Percentiles rank a stretch among this genome's conserved stretches.
Conservation (phyloP, 306 rosid genomes). For the Pyrus betulifolia region DNA sequence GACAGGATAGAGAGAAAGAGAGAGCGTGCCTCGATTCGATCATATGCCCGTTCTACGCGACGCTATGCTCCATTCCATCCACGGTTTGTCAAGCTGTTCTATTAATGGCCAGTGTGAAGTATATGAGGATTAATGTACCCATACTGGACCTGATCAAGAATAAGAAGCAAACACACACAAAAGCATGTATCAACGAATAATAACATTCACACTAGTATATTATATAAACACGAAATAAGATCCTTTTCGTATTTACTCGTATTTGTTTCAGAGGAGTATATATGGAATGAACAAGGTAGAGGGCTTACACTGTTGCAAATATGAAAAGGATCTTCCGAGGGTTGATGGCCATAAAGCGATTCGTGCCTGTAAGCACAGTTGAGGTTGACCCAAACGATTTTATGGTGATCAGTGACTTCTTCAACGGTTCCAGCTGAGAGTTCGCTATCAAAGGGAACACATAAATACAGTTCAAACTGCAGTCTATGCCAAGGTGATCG, state of each 20-base stretch:
- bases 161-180: neutral
- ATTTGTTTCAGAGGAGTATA: neutral
- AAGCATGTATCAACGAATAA: neutral
- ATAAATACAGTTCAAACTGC: neutral
- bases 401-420: neutral
- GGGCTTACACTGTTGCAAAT: constrained; percentile 14
- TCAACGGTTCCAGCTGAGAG: constrained; percentile 12
- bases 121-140: constrained; percentile 20
- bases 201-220: neutral
- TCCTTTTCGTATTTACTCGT: neutral
- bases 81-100: constrained; percentile 1
- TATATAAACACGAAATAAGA: too few species aligned
- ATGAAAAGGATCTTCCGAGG: constrained; percentile 20
- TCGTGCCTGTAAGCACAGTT: neutral
- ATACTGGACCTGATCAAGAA: constrained; percentile 15
- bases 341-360: constrained; percentile 13
- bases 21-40: neutral
- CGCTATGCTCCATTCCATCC: neutral
- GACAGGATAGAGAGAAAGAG: neutral
- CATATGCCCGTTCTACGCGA: neutral
- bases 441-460: neutral
- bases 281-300: neutral
- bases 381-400: neutral
- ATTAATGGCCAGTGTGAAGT: constrained; percentile 20
- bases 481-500: neutral